Conservation (phyloP, 345 rosid species). For the Citrus unshiu region DNA sequence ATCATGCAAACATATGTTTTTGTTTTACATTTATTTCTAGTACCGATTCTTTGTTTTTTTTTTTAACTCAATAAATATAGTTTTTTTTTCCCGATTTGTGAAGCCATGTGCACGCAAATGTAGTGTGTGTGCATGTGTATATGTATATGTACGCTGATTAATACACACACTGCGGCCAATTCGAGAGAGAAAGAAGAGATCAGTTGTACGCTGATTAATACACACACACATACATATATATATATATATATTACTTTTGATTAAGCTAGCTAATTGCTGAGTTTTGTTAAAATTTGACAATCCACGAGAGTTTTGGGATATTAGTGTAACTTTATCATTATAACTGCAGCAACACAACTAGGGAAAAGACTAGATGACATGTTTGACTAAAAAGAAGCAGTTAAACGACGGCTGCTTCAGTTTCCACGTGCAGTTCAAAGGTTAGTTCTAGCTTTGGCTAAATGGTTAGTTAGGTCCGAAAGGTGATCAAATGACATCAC, state of each 20-base stretch:
- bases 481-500: conserved; percentile 24
- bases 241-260: neutral
- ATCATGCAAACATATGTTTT: too few relatives aligned
- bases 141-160: too few relatives aligned
- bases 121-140: neutral
- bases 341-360: neutral
- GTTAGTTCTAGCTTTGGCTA: neutral
- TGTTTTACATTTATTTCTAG: too few relatives aligned
- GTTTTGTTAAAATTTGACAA: neutral
- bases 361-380: neutral
- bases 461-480: conserved; percentile 37
- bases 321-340: neutral
- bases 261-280: too few relatives aligned
- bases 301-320: neutral
- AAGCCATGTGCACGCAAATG: neutral
- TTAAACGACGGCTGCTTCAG: conserved; percentile 3
- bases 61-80: neutral
- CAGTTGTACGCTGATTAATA: too few relatives aligned
- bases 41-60: too few relatives aligned
- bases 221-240: too few relatives aligned
- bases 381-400: conserved; percentile 8
- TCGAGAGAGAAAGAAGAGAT: too few relatives aligned
- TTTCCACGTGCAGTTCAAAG: conserved; percentile 25
- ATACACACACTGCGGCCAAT: too few relatives aligned
- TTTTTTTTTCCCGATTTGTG: neutral